These are phyloP conservation scores for Triticum timopheevii DNA, from an alignment of 176 grass and related monocot genomes.

Conservation along the genomic window DNA sequence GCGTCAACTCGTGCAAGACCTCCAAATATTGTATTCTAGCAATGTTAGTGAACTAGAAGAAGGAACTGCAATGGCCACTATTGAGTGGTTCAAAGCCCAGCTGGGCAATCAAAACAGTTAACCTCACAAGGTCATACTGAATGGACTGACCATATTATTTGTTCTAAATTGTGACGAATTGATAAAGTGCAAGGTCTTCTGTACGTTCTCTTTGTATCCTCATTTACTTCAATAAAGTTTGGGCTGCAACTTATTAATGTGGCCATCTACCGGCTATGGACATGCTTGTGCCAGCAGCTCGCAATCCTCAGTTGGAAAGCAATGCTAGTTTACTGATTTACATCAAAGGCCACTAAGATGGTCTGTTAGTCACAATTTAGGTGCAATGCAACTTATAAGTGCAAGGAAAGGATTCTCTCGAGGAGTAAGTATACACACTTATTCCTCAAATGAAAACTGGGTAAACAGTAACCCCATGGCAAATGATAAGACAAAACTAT, in stretches of 20 bases:
- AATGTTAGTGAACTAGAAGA: neutral
- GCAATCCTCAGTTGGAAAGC: neutral
- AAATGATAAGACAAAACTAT: neutral
- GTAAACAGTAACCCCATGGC: neutral
- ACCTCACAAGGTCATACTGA: conserved; percentile 1
- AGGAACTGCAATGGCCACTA: neutral
- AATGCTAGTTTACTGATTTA: neutral
- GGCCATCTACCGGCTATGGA: neutral
- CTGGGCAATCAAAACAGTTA: conserved; percentile 8
- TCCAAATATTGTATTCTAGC: conserved; percentile 19
- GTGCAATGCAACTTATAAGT: neutral
- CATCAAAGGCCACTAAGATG: neutral
- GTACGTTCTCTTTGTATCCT: too few species aligned
- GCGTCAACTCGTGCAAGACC: neutral
- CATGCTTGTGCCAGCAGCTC: conserved; percentile 13
- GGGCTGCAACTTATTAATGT: neutral
- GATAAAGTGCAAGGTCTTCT: too few species aligned
- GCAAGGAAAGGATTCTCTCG: neutral
- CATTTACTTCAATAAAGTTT: too few species aligned
- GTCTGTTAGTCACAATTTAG: neutral
- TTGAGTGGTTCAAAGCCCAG: neutral
- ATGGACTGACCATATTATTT: neutral
- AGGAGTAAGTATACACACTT: neutral
- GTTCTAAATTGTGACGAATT: neutral
- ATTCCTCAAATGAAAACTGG: neutral